Evolutionary conservation across 2,329 filamentous ascomycete genomes (phyloP), one percentile per base, ranked within the genome.

Genomic region (Venturia asperata): DNA sequence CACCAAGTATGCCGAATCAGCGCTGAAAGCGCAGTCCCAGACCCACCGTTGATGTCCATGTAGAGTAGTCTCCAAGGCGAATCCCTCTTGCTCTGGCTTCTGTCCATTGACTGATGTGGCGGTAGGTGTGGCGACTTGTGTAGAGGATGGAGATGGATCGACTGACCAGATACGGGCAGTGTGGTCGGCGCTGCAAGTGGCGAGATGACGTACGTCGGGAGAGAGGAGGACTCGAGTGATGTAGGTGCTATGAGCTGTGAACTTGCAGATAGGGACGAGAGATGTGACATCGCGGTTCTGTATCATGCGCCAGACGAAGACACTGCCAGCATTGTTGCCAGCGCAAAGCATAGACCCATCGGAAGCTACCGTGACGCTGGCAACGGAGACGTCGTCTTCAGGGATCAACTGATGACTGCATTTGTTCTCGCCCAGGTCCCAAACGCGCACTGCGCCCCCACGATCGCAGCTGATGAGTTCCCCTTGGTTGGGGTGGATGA

Each of bases 401-500:
- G 94, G 94, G 60, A 97, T 95, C 68, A 99, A 83, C 77, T 97
- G 91, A 76, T 97, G 93, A 0, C 90, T 92, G 80, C 94, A 99
- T 72, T 92, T 95, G 74, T 97, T 97, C 82, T 97, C 92, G 10
- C 92, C 92, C 65, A 99, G 78, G 73, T 99, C 94, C 94, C 94
- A 99, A 68, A 99, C 90, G 49, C 93, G 83, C 67, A 99, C 91
- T 75, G 92, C 96, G 61, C 94, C 94, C 61, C 89, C 88, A 42
- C 93, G 87, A 75, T 99, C 94, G 75, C 93, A 97, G 75, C 91
- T 96, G 73, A 99, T 96, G 67, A 99, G 88, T 79, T 99, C 94
- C 67, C 93, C 94, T 79, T 99, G 94, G 74, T 99, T 99, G 0
- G 94, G 94, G 75, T 99, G 94, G 65, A 99, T 99, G n/a, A 97